Evolutionary conservation across 805 yeast species (phyloP), one percentile per base, ranked within the genome.

Genomic region (Nakazawaea ishiwadae): DNA sequence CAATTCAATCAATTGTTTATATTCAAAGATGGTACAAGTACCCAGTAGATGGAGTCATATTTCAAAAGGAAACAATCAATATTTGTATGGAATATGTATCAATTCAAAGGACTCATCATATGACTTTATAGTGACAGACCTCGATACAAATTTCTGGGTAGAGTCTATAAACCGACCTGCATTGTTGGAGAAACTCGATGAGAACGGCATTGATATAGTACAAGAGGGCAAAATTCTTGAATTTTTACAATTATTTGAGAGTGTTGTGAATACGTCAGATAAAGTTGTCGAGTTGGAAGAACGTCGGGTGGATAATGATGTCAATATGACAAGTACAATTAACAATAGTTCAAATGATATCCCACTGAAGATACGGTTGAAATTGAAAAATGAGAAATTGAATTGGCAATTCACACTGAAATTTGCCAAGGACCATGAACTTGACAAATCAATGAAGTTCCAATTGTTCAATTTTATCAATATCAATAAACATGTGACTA

Each of bases 21-120:
- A n/a, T n/a, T n/a, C n/a, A n/a, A n/a, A n/a, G 12, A 6, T 9
- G 32, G 19, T 21, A 30, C 10, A 29, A 27, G 10, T 35, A 18
- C 39, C 39, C 24, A 35, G 17, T 11, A 35, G 26, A 23, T 35
- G 39, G 39, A 35, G n/a, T 19, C 31, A 15, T n/a, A 27, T 35
- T 12, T n/a, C 10, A 8, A 8, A 17, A 12, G 16, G 24, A 3
- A 24, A 16, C 9, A 10, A 27, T 5, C 14, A 27, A 4, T 35
- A 35, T 12, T 19, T 35, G 16, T 27, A 10, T 27, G 39, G 39
- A 15, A 16, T 35, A 5, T 10, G 3, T 4, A 29, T 20, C 3
- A 16, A 37, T 14, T 8, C 11, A 9, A 21, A 8, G 3, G 15
- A 30, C 18, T 11, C 9, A 21, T 21, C 36, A 3, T 39, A 32